Evolutionary conservation across 2,329 filamentous ascomycete genomes (phyloP), one percentile per base, ranked within the genome.

Genomic region (Arthrobotrys entomopaga): DNA sequence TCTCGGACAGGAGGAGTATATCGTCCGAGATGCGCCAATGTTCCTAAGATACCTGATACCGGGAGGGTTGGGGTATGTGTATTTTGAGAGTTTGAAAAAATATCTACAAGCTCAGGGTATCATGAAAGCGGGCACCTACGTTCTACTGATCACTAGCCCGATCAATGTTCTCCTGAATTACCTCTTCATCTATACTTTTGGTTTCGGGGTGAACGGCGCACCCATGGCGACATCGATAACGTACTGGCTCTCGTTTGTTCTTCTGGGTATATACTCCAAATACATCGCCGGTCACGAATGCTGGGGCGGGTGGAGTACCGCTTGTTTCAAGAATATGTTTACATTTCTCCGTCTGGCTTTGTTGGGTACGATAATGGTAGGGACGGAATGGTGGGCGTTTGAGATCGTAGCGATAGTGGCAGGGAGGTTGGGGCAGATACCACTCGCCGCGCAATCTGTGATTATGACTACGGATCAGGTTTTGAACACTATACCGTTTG

Each of bases 371-470:
- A 82, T 96, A 2, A 92, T 96, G 76, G 91, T 96, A 3, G 93
- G 91, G 2, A 95, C 92, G 0, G 93, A 96, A 81, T 96, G 92
- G 76, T 96, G 92, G 92, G 93, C 92, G 0, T 96, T 96, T 78
- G 92, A 96, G 81, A 94, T 96, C 77, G 91, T 96, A 1, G 91
- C 92, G 0, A 86, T 96, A 0, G 91, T 90, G 1, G 92, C 92
- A 3, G 92, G 92, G 0, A 86, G 89, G 40, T 86, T 96, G 0
- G 93, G 93, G 2, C 93, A 91, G 0, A 86, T 93, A 38, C 86
- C 91, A 0, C 84, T 96, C 0, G 92, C 92, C 0, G 91, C 92
- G 0, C 92, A 96, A 81, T 91, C 88, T 54, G 91, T 96, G 20
- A 93, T 96, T 80, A 96, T 96, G 92, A 96, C 92, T 0, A 88